Base-by-base conservation (phyloP, 2,329 filamentous ascomycete species). In the Neurospora sp. region DNA sequence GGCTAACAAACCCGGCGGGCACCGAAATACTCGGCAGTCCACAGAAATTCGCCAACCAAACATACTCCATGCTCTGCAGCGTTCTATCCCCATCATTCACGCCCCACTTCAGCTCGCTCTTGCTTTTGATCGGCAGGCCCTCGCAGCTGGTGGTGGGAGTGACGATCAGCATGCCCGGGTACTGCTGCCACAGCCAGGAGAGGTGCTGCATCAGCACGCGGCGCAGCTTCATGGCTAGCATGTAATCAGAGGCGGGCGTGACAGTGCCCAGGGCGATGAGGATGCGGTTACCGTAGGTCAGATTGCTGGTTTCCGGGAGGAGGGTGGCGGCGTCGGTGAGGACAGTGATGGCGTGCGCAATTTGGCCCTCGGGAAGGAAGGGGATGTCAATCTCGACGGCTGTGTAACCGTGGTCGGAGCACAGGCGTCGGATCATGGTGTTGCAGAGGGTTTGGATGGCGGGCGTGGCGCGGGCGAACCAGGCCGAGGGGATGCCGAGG, bases 321-420 rank as follows among this genome's bases (percentile, higher is more conserved):
- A 85, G 73, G 0, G 83, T 81, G 1, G 83, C 79, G 0, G 79
- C 83, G 57, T 94, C 91, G 8, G 86, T 84, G 68, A 94, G 85
- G 72, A 93, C 91, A 0, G 91, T 92, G 72, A 94, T 79, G 28
- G 89, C 89, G 78, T 94, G 91, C 0, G 91, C 91, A 23, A 87
- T 84, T 78, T 93, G 90, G 28, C 89, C 90, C 74, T 92, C 85
- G 11, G 83, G 76, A 0, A 88, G 74, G 36, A 87, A 83, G 0
- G 89, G 88, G 67, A 91, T 85, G 4, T 81, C 80, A 71, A 91
- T 85, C 41, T 86, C 81, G 2, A 90, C 79, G 1, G 84, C 76
- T 17, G 78, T 77, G 77, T 90, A 90, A 62, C 83, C 85, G 17
- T 84, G 79, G 17, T 84, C 78, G 2, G 78, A 75, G 15, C 82